Conservation (phyloP, 257 asterid genomes). For the Solanum bulbocastanum region DNA sequence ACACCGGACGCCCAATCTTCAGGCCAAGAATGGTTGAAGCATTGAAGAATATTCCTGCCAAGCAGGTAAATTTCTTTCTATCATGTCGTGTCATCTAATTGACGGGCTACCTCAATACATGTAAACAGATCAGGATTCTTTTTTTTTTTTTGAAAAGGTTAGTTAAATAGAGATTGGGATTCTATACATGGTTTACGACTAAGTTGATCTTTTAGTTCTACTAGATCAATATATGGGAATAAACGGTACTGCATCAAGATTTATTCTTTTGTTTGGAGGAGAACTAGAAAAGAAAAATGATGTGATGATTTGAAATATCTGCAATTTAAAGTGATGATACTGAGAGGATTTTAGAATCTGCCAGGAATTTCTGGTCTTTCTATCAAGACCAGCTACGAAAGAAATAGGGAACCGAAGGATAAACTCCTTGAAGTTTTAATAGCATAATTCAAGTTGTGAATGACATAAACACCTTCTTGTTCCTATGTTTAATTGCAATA, state of each 20-base stretch:
- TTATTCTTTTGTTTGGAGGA: background rate
- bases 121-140: background rate
- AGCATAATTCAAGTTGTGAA: background rate
- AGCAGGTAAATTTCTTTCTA: constrained; percentile 40
- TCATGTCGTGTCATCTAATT: background rate
- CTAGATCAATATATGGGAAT: background rate
- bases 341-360: background rate
- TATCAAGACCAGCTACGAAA: background rate
- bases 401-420: background rate
- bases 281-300: background rate
- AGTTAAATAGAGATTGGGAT: background rate
- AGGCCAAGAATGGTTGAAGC: constrained; percentile 71
- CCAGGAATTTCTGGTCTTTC: background rate
- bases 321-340: background rate
- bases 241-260: background rate
- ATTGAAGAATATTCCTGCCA: constrained; percentile 54
- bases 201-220: background rate
- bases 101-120: background rate
- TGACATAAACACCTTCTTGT: background rate
- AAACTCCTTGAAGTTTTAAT: background rate
- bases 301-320: background rate
- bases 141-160: background rate
- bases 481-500: background rate
- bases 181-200: background rate
- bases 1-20: constrained; percentile 62